Base-by-base conservation (phyloP, 2,329 filamentous ascomycete species). In the Hymenotorrendiella dingleyae region DNA sequence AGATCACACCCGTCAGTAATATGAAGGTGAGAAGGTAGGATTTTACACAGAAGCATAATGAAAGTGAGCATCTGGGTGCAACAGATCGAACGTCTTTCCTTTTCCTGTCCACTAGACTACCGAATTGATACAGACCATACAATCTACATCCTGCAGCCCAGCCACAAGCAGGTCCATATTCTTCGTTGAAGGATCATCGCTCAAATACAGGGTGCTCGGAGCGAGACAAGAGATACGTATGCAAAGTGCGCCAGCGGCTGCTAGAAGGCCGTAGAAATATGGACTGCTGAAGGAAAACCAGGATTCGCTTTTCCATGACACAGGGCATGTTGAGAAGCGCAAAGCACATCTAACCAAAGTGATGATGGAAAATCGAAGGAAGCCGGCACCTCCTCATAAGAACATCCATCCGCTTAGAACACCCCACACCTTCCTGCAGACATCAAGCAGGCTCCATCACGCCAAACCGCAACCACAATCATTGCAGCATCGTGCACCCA, bases 1-100 rank as follows among this genome's bases (percentile, higher is more conserved):
- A 43, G 46, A 43, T 49, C 47, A 50, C 46, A 44, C 44, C 40
- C 42, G 42, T 40, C 38, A 45, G 40, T 40, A 34, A 48, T 39
- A 50, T 48, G 42, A 37, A 19, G 46, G 23, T 21, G 38, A 48
- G 43, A 43, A 36, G 42, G 29, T 28, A 43, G 27, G 36, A 42
- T 19, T n/a, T n/a, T n/a, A n/a, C n/a, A n/a, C n/a, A n/a, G n/a
- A n/a, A n/a, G n/a, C n/a, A n/a, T n/a, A n/a, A n/a, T n/a, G n/a
- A n/a, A n/a, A n/a, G n/a, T n/a, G n/a, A n/a, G n/a, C n/a, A n/a
- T n/a, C n/a, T 47, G 43, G 42, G 46, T 53, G 54, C 52, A 55
- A 56, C 54, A 55, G 54, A 59, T 59, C 57, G 36, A 53, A 55
- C 49, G 48, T 54, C 50, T 56, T 55, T 51, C 51, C 48, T 53